Evolutionary conservation across 768 basidiomycete species (phyloP), one percentile per base, ranked within the genome.

Genomic region (Ramaria sp.): DNA sequence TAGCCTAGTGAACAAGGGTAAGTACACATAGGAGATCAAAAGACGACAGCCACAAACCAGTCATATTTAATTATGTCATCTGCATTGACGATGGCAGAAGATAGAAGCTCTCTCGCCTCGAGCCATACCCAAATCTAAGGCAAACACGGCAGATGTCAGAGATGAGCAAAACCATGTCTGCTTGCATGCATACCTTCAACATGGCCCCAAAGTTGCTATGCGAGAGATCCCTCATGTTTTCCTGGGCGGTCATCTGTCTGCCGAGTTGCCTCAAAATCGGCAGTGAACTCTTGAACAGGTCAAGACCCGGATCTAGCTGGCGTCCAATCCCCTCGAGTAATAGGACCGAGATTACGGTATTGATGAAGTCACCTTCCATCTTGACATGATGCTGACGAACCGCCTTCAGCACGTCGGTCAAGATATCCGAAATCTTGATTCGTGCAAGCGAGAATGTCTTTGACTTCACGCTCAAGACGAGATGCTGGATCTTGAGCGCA

Each of bases 311-410:
- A 70, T 99, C 93, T 61, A 99, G 68, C 72, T 88, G 92, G 59
- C 95, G 74, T 20, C 96, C 96, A 62, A 99, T 97, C 1, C 96
- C 96, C 70, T 99, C 96, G 54, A 99, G 73, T 41, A 99, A 69
- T 54, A 99, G 71, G 56, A 97, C 91, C 10, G 89, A 90, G 59
- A 99, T 87, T 59, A 99, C 92, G 0, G 96, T 98, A 70, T 99
- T 99, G 66, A 98, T 84, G 67, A 99, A 99, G 69, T 98, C 96
- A 13, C 86, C 92, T 72, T 99, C 95, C 84, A 99, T 89, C 75
- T 91, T 97, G 61, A 98, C 96, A 66, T 96, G 95, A 69, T 97
- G 94, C 62, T 80, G 76, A 58, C 93, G 75, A 3, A 99, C 94
- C 34, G 84, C 82, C 63, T 73, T 84, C 50, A 99, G 73, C 7